phyloP scores from a whole-genome alignment of 73 alveolate species.

The Blepharisma stoltei region DNA sequence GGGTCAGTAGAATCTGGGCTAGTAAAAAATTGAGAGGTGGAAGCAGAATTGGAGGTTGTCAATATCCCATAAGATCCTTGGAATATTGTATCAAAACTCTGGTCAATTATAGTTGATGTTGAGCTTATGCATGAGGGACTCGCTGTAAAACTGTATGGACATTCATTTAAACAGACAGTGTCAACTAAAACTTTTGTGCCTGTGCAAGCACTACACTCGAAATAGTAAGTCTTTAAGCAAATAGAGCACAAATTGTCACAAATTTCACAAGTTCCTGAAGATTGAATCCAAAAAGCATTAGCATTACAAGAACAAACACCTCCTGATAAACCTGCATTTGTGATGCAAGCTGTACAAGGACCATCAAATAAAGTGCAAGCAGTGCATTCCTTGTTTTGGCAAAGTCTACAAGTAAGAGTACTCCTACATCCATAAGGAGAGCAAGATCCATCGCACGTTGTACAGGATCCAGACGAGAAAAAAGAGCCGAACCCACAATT shows the following conservation, averaged over 20 bases:
- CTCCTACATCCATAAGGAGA: neutral
- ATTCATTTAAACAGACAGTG: neutral
- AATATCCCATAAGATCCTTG: too few relatives aligned
- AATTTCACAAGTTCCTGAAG: too few relatives aligned
- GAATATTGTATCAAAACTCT: too few relatives aligned
- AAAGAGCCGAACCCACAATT: neutral
- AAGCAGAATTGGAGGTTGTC: too few relatives aligned
- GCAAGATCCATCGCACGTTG: neutral
- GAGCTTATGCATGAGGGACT: too few relatives aligned
- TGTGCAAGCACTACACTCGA: too few relatives aligned
- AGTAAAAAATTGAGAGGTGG: neutral
- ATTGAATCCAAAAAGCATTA: too few relatives aligned
- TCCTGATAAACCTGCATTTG: neutral
- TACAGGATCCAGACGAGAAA: neutral
- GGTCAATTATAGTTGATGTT: too few relatives aligned
- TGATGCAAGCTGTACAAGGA: neutral
- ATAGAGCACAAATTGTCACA: too few relatives aligned
- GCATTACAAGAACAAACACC: neutral
- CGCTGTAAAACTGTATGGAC: neutral
- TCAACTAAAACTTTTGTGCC: too few relatives aligned
- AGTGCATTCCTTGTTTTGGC: neutral
- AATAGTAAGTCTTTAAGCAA: too few relatives aligned
- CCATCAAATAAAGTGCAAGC: neutral
- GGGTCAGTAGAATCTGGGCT: slow-evolving; percentile 7
- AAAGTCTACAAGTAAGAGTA: neutral